Evolutionary conservation across 2,329 filamentous ascomycete species (phyloP), one percentile per base, ranked within the genome.

Genomic region (Colletotrichum destructivum): DNA sequence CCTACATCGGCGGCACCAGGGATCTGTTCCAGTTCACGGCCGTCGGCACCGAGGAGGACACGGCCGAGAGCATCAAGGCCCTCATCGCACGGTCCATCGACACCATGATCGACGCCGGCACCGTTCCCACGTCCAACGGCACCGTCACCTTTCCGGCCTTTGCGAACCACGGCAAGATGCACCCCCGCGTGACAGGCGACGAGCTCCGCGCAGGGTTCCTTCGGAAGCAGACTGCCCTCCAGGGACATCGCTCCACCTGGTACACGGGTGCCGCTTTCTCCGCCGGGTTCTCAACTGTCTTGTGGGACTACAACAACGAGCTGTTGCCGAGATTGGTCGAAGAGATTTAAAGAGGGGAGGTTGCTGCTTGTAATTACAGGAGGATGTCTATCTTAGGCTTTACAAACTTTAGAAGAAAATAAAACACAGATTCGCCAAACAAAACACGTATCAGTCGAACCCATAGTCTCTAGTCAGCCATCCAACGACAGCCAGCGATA

Each of bases 171-270:
- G 78, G 80, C 31, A 81, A 81, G 16, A 82, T 82, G 73, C 77
- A 81, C 40, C 66, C 82, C 51, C 77, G 75, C 15, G 80, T 84
- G 0, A 74, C 79, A 0, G 72, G 76, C 2, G 75, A 80, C 2
- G 78, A 79, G 13, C 82, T 87, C 65, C 74, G 70, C 23, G 73
- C 66, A 9, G 84, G 84, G 0, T 86, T 86, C 59, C 83, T 86
- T 67, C 77, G 79, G 47, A 73, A 80, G 51, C 76, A 85, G 60
- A 80, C 83, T 74, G 80, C 75, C 2, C 75, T 87, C 38, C 85
- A 87, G 75, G 85, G 85, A 0, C 71, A 80, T 18, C 76, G 78
- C 21, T 82, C 80, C n/a, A 87, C 84, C 0, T 87, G 78, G 75
- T 86, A 82, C 73, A 86, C 84, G 0, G 85, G 85, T 1, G 80